phyloP scores from a whole-genome alignment of 495 filamentous ascomycete species.

The Neurospora cerealis region DNA sequence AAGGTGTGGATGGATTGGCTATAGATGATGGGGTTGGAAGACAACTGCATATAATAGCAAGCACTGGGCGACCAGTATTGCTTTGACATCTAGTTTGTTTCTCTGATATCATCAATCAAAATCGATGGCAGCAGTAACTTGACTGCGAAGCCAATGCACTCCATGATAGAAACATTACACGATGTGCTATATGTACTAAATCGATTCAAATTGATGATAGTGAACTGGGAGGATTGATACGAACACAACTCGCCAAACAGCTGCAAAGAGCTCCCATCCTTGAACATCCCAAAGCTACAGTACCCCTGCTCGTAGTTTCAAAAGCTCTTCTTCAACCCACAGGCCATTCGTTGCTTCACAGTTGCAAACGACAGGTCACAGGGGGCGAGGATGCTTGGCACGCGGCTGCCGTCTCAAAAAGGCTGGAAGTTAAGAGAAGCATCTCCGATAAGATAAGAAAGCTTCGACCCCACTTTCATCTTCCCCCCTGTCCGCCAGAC shows the following conservation, averaged over 20 bases:
- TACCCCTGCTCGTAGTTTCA: background rate
- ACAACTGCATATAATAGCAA: background rate
- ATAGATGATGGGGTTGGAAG: background rate
- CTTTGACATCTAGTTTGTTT: background rate
- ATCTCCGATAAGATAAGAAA: background rate
- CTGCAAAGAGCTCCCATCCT: background rate
- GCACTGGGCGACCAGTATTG: background rate
- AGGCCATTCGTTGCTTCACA: background rate
- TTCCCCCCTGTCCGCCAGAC: background rate
- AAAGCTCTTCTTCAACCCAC: background rate
- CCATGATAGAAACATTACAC: background rate
- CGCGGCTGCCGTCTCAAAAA: background rate
- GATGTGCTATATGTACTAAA: too few species aligned
- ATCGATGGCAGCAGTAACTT: background rate
- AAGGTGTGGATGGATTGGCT: background rate
- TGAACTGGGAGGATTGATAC: background rate
- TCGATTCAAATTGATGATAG: too few species aligned
- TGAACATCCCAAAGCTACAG: background rate
- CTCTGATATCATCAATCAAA: background rate
- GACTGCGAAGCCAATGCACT: background rate
- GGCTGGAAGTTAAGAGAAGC: background rate
- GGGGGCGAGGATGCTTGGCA: background rate
- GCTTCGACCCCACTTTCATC: background rate
- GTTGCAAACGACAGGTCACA: background rate
- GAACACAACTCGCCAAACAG: background rate